Evolutionary conservation across 805 yeast genomes (phyloP), one percentile per base, ranked within the genome.

Genomic region (Myxozyma melibiosi): DNA sequence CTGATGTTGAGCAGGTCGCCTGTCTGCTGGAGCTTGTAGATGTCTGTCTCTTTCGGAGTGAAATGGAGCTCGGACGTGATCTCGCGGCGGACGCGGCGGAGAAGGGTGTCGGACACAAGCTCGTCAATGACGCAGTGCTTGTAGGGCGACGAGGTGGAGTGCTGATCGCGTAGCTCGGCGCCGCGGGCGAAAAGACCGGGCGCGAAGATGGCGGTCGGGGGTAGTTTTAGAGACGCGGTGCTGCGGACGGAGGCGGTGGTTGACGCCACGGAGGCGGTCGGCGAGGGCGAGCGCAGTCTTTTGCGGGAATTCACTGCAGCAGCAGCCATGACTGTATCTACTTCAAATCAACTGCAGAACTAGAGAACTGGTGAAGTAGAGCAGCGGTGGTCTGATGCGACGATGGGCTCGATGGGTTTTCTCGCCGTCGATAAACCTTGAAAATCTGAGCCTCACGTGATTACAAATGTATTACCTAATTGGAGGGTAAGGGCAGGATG

Each of bases 31-130:
- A 84, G 96, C 71, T 89, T 91, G 73, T 94, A 94, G 62, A 94
- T 94, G 70, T 94, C 99, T 0, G 99, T 94, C 72, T 95, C 99
- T 71, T 95, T 94, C 65, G 85, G 83, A 8, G 98, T 90, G 76
- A 95, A 94, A 42, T 88, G 94, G 60, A 94, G 85, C 67, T 90
- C 86, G 2, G 78, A 74, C 63, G 88, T 80, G 25, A 95, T 90
- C 71, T 94, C 99, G 55, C 82, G 81, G 48, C 98, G 80, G 1
- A 95, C 98, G 30, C 80, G 79, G 61, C 94, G 76, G 52, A 94
- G 74, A 37, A 95, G 73, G 1, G 83, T 81, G 63, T 92, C 96
- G 68, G 91, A 82, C 39, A 94, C 78, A 45, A 94, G 74, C 33
- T 84, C 80, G 22, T 76, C 77, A 46, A 94, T 86, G 13, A 90